Evolutionary conservation across 2,329 filamentous ascomycete genomes (phyloP), one percentile per base, ranked within the genome.

Genomic region (Fusarium bactridioides): DNA sequence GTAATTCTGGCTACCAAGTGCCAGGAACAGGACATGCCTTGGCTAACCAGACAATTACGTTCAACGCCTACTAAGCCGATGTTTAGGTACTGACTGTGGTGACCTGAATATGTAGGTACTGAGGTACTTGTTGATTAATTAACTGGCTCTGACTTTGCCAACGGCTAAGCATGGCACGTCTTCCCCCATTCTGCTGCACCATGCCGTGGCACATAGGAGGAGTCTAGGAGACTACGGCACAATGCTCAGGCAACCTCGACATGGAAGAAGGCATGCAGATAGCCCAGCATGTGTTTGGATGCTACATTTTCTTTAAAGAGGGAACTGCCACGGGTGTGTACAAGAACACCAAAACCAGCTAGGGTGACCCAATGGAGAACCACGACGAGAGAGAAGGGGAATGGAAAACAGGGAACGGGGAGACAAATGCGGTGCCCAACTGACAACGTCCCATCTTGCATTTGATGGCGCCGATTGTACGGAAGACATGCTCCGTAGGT

Each of bases 371-470:
- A 55, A 64, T 57, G 16, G 16, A 56, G 44, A 55, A 62, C 23
- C 50, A 61, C 33, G 70, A 56, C 27, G 45, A 35, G 40, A 37
- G 21, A 45, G 44, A 31, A 37, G 31, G 45, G 38, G 55, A 63
- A 68, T 47, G 62, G 55, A 74, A 73, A 71, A 73, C 71, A 71
- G 60, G 70, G 68, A 73, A 74, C 33, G 37, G 45, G 37, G 31
- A 45, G 62, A 60, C 64, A 41, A 64, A 67, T 67, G 65, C 61
- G 57, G 57, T 59, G 54, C 58, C 29, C 33, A 62, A 58, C 33
- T 51, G 41, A 18, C 27, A 63, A 23, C 60, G 66, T 60, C 57
- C 57, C 54, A 57, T 64, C 56, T 23, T 55, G 59, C 54, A 47
- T 57, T 16, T 61, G 55, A 55, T 48, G 57, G 58, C 63, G 70